These are phyloP conservation scores for Triangularia setosa DNA, from an alignment of 2,329 filamentous ascomycete species.

Conservation along the genomic window DNA sequence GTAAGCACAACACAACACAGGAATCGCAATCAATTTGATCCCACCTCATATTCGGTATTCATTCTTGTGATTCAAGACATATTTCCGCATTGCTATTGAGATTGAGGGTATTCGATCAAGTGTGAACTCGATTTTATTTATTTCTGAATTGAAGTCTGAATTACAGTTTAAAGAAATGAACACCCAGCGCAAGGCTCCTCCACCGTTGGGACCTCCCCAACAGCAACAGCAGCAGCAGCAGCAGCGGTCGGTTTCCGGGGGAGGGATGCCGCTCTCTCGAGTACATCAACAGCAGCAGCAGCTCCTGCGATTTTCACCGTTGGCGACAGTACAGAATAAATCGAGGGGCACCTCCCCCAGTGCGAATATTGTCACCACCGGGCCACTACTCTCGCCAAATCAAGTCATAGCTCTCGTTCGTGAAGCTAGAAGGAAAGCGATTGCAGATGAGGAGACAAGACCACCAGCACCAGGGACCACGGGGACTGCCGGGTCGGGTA, in stretches of 20 bases:
- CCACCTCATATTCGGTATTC: neutral
- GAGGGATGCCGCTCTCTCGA: neutral
- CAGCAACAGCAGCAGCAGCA: slow-evolving; percentile 5
- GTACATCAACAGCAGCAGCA: neutral
- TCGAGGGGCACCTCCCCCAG: neutral
- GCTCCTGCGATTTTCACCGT: neutral
- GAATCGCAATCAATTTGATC: neutral
- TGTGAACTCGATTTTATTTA: neutral
- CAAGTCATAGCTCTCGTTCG: slow-evolving; percentile 63
- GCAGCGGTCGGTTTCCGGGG: neutral
- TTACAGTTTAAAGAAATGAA: neutral
- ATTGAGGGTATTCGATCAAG: neutral
- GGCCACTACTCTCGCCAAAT: slow-evolving; percentile 47
- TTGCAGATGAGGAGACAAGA: slow-evolving; percentile 53
- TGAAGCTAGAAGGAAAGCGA: slow-evolving; percentile 62
- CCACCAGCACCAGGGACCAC: slow-evolving; percentile 50
- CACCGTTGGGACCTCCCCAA: neutral
- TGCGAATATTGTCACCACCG: neutral
- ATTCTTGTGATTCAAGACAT: neutral
- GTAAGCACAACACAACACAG: neutral
- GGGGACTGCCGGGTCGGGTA: slow-evolving; percentile 57
- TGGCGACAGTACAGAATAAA: neutral
- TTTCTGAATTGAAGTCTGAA: neutral
- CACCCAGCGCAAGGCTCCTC: slow-evolving; percentile 10
- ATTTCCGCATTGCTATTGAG: neutral